A percentile compares a stretch with the other conserved stretches of the same genome.
These are phyloP conservation scores for Malbranchea cinnamomea DNA, from an alignment of 2,329 filamentous ascomycete species.

Conservation along the genomic window DNA sequence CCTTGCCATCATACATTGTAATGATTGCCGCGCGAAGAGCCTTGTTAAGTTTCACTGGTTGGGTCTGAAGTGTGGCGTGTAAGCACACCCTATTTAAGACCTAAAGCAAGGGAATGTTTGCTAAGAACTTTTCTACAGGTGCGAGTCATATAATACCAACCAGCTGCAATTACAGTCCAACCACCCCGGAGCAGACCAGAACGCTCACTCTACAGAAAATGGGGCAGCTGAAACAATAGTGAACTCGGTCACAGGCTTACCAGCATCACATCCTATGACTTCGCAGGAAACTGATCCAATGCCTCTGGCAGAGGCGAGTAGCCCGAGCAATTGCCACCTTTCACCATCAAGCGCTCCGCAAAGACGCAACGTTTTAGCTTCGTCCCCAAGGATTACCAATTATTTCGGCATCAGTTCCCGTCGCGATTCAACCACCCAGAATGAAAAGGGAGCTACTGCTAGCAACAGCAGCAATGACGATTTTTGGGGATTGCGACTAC, in stretches of 20 bases:
- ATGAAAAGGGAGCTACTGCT: background rate
- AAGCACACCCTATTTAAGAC: conserved; percentile 13
- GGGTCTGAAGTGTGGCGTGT: conserved; percentile 67
- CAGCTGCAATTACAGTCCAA: conserved; percentile 23
- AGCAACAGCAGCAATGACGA: background rate
- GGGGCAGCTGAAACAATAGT: too few species aligned
- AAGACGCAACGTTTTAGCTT: conserved; percentile 5
- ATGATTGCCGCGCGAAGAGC: conserved; percentile 82
- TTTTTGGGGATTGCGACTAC: background rate
- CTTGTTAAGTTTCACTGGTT: conserved; percentile 88
- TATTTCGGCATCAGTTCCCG: conserved; percentile 8
- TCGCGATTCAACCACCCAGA: conserved; percentile 5
- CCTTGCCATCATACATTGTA: conserved; percentile 74
- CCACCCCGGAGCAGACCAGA: too few species aligned
- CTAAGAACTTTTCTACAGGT: conserved; percentile 16
- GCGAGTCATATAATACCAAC: conserved; percentile 33
- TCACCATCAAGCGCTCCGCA: background rate
- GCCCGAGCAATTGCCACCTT: background rate
- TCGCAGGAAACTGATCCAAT: too few species aligned
- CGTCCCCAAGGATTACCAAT: conserved; percentile 8
- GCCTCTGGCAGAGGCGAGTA: too few species aligned
- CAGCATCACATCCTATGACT: too few species aligned
- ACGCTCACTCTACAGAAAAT: too few species aligned
- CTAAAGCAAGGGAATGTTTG: too few species aligned
- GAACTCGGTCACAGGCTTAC: too few species aligned